phyloP scores from a whole-genome alignment of 2,329 filamentous ascomycete genomes.

The Elsinoe batatas region DNA sequence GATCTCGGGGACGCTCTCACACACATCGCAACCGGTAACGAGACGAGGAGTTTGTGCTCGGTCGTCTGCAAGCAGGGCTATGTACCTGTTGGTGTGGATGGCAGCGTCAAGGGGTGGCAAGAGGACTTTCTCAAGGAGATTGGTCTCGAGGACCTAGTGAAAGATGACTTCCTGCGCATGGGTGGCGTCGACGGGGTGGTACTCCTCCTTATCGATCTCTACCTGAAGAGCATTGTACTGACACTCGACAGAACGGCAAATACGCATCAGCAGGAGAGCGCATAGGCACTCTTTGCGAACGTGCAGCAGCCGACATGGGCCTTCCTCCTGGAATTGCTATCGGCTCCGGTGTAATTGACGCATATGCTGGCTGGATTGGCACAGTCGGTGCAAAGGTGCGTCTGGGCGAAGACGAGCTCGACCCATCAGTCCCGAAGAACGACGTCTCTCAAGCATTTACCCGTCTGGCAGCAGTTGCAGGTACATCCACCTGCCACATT shows the following conservation, averaged over 20 bases:
- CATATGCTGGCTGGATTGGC: slow-evolving; percentile 96
- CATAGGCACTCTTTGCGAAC: slow-evolving; percentile 74
- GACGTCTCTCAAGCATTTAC: slow-evolving; percentile 89
- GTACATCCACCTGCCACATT: slow-evolving; percentile 93
- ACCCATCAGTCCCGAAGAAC: slow-evolving; percentile 60
- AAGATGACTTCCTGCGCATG: slow-evolving; percentile 86
- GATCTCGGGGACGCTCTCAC: slow-evolving; percentile 88
- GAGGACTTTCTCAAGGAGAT: slow-evolving; percentile 84
- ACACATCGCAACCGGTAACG: slow-evolving; percentile 83
- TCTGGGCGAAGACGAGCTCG: slow-evolving; percentile 57
- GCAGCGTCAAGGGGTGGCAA: slow-evolving; percentile 96
- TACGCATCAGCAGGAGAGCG: slow-evolving; percentile 89
- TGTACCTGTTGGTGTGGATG: slow-evolving; percentile 92
- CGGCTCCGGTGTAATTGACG: slow-evolving; percentile 93
- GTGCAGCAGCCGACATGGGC: slow-evolving; percentile 73
- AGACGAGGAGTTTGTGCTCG: slow-evolving; percentile 89
- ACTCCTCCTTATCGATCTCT: slow-evolving; percentile 28
- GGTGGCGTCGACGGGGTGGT: slow-evolving; percentile 93
- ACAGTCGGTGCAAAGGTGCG: slow-evolving; percentile 96
- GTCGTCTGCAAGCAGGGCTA: slow-evolving; percentile 96
- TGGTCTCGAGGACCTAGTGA: slow-evolving; percentile 70
- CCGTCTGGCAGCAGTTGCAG: slow-evolving; percentile 84
- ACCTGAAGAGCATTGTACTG: slow-evolving; percentile 16
- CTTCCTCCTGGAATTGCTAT: slow-evolving; percentile 81
- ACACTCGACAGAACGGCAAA: slow-evolving; percentile 63